Percentiles rank a stretch among this genome's conserved stretches.
phyloP scores from a whole-genome alignment of 257 asterid genomes.

The Jaltomata sinuosa region DNA sequence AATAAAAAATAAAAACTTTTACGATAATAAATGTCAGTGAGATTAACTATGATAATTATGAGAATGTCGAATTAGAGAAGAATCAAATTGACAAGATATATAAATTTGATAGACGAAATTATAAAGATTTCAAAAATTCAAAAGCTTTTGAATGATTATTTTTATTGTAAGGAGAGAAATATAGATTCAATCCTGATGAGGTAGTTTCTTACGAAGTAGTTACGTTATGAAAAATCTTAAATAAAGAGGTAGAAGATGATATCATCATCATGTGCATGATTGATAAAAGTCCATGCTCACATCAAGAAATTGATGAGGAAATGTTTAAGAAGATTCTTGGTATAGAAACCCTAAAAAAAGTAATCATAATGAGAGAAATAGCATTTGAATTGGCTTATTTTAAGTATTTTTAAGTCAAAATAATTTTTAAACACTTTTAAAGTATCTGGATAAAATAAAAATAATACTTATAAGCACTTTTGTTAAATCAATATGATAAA shows the following conservation, averaged over 20 bases:
- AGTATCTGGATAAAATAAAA: too few species aligned
- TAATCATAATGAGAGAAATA: not conserved
- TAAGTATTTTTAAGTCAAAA: too few species aligned
- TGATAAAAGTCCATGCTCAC: not conserved
- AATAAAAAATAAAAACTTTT: not conserved
- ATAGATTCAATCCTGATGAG: not conserved
- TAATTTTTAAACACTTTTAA: too few species aligned
- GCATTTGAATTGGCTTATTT: too few species aligned
- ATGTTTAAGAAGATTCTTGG: not conserved
- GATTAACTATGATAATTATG: not conserved
- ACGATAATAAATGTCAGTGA: not conserved
- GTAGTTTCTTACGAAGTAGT: not conserved
- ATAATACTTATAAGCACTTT: too few species aligned
- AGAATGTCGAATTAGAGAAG: not conserved
- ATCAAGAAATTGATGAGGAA: not conserved
- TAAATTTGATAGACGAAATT: not conserved
- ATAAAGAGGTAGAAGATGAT: too few species aligned
- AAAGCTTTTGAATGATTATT: not conserved
- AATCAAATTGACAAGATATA: not conserved
- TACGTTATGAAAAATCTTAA: not conserved
- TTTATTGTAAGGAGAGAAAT: not conserved
- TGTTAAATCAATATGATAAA: too few species aligned
- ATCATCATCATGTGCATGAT: not conserved
- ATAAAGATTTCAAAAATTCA: not conserved
- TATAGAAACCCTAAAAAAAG: not conserved